These are phyloP conservation scores for Crepidotus sp. DNA, from an alignment of 1,284 basidiomycete genomes.

Conservation along the genomic window DNA sequence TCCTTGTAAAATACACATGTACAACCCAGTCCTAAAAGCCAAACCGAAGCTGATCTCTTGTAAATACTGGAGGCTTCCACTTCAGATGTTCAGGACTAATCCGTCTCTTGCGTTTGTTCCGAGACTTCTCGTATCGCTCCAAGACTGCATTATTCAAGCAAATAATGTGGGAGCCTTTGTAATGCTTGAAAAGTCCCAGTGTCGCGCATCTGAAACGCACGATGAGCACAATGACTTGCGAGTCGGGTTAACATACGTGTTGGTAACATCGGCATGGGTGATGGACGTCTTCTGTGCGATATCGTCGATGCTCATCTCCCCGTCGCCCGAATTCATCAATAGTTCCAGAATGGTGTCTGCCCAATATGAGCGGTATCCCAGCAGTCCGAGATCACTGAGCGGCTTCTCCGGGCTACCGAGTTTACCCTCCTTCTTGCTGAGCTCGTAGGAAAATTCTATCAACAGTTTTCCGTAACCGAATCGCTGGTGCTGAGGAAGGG, in stretches of 20 bases:
- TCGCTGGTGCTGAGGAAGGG: conserved; percentile 95
- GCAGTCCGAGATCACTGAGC: conserved; percentile 86
- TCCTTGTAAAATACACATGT: conserved; percentile 6
- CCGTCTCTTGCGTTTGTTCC: conserved; percentile 69
- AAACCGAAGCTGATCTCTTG: conserved; percentile 82
- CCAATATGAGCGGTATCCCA: conserved; percentile 97
- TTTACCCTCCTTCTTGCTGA: conserved; percentile 94
- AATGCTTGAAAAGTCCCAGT: conserved; percentile 92
- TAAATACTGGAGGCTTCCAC: conserved; percentile 95
- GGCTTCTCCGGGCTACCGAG: conserved; percentile 98
- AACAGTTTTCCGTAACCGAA: conserved; percentile 92
- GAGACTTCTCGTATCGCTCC: conserved; percentile 82
- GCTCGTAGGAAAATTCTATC: conserved; percentile 98
- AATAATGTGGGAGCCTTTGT: conserved; percentile 92
- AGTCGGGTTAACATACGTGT: conserved; percentile 66
- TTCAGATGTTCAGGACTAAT: conserved; percentile 77
- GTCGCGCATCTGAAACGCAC: conserved; percentile 69
- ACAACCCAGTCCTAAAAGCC: conserved; percentile 36
- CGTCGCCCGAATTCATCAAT: conserved; percentile 63
- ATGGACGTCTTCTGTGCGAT: conserved; percentile 97
- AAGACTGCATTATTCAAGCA: conserved; percentile 87
- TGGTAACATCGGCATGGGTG: conserved; percentile 94
- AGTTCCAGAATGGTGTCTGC: conserved; percentile 94
- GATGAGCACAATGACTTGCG: conserved; percentile 1
- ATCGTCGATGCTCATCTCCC: conserved; percentile 87